Base-by-base conservation (phyloP, 2,329 filamentous ascomycete species). In the Incumbomyces lentus region DNA sequence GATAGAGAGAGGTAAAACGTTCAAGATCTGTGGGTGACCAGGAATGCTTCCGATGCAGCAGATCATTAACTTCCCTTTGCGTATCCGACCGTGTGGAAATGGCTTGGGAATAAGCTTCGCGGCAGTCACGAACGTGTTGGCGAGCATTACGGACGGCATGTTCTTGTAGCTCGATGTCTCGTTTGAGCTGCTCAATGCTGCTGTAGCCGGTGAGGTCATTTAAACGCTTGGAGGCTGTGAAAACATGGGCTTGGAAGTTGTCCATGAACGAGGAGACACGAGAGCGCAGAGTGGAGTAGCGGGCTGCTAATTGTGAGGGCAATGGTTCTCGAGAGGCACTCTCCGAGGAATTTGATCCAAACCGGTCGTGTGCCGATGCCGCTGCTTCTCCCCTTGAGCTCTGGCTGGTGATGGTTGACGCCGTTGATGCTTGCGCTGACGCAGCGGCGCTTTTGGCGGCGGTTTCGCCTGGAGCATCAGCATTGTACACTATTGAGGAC, bases 161-260 rank as follows among this genome's bases (percentile, higher is more conserved):
- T 61, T 82, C 79, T 67, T 81, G 83, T 17, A 68, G 64, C 13
- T 80, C 74, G 64, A 96, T 96, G 49, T 84, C 79, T 8, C 71
- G 68, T 62, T 95, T 93, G 55, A 98, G 77, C 18, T 78, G 71
- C 64, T 95, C 89, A 63, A 98, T 96, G 36, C 84, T 81, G 1
- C 85, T 84, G 70, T 96, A 98, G 54, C 92, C 92, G 2, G 92
- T 98, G 45, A 95, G 78, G 59, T 89, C 86, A 66, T 95, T 98
- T 65, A 98, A 78, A 49, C 85, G 84, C 62, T 92, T 86, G 1
- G 86, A 86, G 3, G 89, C 89, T 43, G 83, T 76, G 53, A 95
- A 84, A 38, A 93, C 75, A 57, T 90, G 88, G 29, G 82, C 78
- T 61, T 96, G 87, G 16, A 95, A 64, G 53, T 86, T 81, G 68